phyloP scores from a whole-genome alignment of 192 early-diverging fungal species.

The Hyaloraphidium curvatum region DNA sequence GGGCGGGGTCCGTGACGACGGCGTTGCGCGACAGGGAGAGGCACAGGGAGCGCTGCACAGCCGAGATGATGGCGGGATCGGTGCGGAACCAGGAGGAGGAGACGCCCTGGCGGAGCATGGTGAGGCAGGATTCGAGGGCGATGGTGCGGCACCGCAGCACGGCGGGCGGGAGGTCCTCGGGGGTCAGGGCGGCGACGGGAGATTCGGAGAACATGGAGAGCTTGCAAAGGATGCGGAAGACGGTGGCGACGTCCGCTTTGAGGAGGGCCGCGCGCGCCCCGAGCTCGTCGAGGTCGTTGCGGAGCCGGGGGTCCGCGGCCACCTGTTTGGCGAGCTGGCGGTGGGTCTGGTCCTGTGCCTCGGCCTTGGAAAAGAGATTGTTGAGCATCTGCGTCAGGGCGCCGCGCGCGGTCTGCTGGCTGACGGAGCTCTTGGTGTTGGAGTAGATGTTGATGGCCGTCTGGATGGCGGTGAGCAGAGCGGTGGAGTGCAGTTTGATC shows the following conservation, averaged over 20 bases:
- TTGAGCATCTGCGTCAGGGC: background rate
- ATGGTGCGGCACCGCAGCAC: conserved; percentile 19
- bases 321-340: background rate
- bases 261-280: conserved; percentile 7
- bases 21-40: conserved; percentile 31
- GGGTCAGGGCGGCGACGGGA: conserved; percentile 4
- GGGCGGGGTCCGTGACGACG: conserved; percentile 26
- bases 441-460: conserved; percentile 37
- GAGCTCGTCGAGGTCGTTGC: conserved; percentile 30
- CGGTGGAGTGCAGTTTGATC: conserved; percentile 20
- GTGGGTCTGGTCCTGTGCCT: background rate
- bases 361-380: background rate
- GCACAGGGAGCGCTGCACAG: conserved; percentile 21
- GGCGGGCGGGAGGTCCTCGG: conserved; percentile 16
- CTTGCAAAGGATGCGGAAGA: conserved; percentile 29
- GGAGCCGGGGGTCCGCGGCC: conserved; percentile 23
- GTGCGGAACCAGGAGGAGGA: conserved; percentile 21
- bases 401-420: background rate
- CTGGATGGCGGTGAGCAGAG: conserved; percentile 33
- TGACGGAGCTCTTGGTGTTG: background rate
- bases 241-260: conserved; percentile 26
- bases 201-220: conserved; percentile 23
- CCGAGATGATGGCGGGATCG: conserved; percentile 19
- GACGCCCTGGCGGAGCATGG: conserved; percentile 30
- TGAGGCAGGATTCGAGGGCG: conserved; percentile 33